A percentile compares a stretch with the other conserved stretches of the same genome.
Evolutionary conservation across 2,329 filamentous ascomycete species (phyloP).

Genomic region (Apiospora aurea): DNA sequence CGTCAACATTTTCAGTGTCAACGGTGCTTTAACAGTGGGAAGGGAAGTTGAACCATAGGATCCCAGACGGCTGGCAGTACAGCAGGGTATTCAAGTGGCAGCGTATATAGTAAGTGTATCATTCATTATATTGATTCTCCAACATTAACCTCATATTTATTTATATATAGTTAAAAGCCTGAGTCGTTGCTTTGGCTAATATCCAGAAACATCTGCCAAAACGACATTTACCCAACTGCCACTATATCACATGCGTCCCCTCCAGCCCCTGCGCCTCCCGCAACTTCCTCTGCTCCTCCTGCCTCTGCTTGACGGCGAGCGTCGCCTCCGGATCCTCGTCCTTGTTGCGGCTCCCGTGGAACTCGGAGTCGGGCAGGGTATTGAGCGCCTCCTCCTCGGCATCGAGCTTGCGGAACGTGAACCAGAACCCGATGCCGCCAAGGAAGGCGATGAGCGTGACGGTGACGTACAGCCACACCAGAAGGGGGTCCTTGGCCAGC

Average conservation of each 20-base stretch:
- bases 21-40: too few species aligned
- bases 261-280: slow-evolving; percentile 36
- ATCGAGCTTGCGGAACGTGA: slow-evolving; percentile 68
- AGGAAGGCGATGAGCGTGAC: slow-evolving; percentile 71
- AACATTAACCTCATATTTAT: too few species aligned
- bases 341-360: slow-evolving; percentile 37
- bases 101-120: too few species aligned
- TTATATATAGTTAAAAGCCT: too few species aligned
- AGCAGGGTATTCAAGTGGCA: too few species aligned
- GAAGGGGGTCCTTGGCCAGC: slow-evolving; percentile 66
- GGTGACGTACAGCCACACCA: slow-evolving; percentile 77
- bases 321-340: slow-evolving; percentile 37
- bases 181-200: too few species aligned
- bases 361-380: slow-evolving; percentile 51
- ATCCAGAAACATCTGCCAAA: background rate
- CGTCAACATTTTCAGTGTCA: too few species aligned
- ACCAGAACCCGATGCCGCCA: slow-evolving; percentile 72
- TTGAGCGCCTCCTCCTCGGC: slow-evolving; percentile 72
- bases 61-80: too few species aligned
- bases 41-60: too few species aligned
- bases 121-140: too few species aligned
- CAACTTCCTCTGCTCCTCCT: slow-evolving; percentile 39
- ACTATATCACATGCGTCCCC: background rate
- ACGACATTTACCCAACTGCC: background rate
- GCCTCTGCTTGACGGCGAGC: slow-evolving; percentile 35